Evolutionary conservation across 192 early-diverging fungal species (phyloP).

Genomic region (Podochytrium sp.): DNA sequence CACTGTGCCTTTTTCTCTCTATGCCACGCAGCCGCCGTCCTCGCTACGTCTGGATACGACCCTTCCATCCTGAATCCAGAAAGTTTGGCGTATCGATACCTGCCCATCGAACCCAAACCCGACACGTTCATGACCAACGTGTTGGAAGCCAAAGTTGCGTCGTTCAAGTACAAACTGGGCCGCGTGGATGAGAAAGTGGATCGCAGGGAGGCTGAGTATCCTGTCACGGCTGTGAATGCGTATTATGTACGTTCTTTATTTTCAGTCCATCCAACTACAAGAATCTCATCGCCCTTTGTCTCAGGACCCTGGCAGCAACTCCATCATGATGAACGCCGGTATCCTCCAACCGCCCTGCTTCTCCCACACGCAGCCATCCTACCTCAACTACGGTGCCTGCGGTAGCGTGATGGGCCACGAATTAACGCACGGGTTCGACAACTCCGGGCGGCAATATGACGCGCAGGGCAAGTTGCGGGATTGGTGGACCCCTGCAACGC

Average conservation of each 20-base stretch:
- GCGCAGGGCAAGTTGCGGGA: conserved; percentile 37
- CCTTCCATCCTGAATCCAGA: conserved; percentile 6
- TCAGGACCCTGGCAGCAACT: conserved; percentile 5
- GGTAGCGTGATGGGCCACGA: conserved; percentile 63
- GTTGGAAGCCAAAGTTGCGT: neutral
- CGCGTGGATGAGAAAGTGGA: conserved; percentile 2
- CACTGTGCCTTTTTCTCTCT: too few relatives aligned
- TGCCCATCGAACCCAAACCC: neutral
- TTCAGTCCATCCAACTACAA: neutral
- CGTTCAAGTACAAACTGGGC: neutral
- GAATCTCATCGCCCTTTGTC: too few relatives aligned
- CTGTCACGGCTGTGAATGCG: conserved; percentile 8
- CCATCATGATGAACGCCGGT: conserved; percentile 46
- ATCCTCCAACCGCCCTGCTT: conserved; percentile 64
- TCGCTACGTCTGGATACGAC: conserved; percentile 4
- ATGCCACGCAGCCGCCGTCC: conserved; percentile 13
- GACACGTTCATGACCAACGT: conserved; percentile 1
- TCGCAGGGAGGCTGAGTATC: neutral
- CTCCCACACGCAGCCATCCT: conserved; percentile 42
- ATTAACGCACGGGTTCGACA: conserved; percentile 49
- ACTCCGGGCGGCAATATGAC: conserved; percentile 45
- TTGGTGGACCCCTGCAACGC: conserved; percentile 76
- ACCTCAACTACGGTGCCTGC: conserved; percentile 68
- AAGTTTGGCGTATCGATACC: neutral
- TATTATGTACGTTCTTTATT: neutral